Evolutionary conservation across 148 eudicot species (phyloP), one percentile per base, ranked within the genome.

Genomic region (Arbutus unedo): DNA sequence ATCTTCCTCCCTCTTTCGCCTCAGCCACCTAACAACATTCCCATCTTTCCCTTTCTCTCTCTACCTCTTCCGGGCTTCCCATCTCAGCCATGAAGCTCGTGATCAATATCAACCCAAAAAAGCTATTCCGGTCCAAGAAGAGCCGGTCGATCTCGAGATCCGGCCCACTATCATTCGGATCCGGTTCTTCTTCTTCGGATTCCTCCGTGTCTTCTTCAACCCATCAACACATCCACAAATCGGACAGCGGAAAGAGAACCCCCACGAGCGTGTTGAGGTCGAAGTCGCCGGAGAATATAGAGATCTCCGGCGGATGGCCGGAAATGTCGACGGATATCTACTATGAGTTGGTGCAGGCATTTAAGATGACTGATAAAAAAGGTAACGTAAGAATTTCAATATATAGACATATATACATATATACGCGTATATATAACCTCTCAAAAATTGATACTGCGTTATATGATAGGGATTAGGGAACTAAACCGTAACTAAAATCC

Each of bases 311-410:
- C 66, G 78, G 76, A 4, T 75, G 60, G 56, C 75, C 81, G 16
- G 84, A 81, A 6, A 47, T 60, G 8, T 74, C 86, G 74, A 21
- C 78, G 41, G 80, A 82, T n/a, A 74, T 83, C 16, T 74, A 70
- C 45, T 80, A 60, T 77, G 92, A 93, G 64, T 66, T 89, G 23
- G 85, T 79, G 0, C 83, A 88, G 8, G 92, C 93, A 3, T 89
- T 92, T 83, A 83, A 90, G 57, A 74, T 93, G 77, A 90, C 92
- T 21, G 97, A 93, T 86, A 85, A 80, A 1, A 89, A 93, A 64
- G 70, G 70, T 64, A 64, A 64, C 38, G 13, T 21, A 62, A 18
- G 57, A 54, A 13, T 9, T 31, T 31, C 38, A 31, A 31, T 31
- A 31, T 31, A 1, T n/a, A n/a, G n/a, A n/a, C n/a, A n/a, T 31